Evolutionary conservation across 1,284 basidiomycete species (phyloP), one percentile per base, ranked within the genome.

Genomic region (Boletus semigastroideus): DNA sequence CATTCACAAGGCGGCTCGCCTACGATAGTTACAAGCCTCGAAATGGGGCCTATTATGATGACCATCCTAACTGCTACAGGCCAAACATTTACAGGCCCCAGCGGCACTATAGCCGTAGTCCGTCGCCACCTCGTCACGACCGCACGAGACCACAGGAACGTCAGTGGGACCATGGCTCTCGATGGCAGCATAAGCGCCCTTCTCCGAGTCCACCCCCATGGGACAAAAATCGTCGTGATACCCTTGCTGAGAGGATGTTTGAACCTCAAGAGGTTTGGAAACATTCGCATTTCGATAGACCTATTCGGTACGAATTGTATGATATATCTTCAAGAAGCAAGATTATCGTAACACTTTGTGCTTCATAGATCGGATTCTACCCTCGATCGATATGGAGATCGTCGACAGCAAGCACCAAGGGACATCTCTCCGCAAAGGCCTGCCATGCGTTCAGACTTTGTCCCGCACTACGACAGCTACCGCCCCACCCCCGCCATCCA

Each of bases 191-290:
- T 52, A 66, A 63, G 39, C 61, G 60, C 55, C 56, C 69, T 39
- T 63, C 69, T 38, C 63, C 74, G 42, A 63, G 72, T 53, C 64
- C 72, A 49, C 62, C 71, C 28, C 58, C 68, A 48, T 65, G 59
- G 54, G 68, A 69, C 46, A 67, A 51, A 59, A 64, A 40, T 59
- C 66, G 67, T 48, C 74, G 74, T 50, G 78, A 77, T 55, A 69
- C 64, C 49, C 64, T 79, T 52, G 74, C 80, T 22, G 75, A 78
- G 53, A 74, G 83, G 54, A 78, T 83, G 74, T 83, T 87, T 62
- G 86, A 88, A 66, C 84, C 86, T 20, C 86, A 84, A 33, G 81
- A 82, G 25, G 69, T 73, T 44, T 89, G 87, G 87, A 86, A 84
- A 63, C 79, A 86, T 57, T 70, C 69, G 12, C 81, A 82, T 60